Evolutionary conservation across 2,329 filamentous ascomycete genomes (phyloP).

Genomic region (Escovopsis sp.): DNA sequence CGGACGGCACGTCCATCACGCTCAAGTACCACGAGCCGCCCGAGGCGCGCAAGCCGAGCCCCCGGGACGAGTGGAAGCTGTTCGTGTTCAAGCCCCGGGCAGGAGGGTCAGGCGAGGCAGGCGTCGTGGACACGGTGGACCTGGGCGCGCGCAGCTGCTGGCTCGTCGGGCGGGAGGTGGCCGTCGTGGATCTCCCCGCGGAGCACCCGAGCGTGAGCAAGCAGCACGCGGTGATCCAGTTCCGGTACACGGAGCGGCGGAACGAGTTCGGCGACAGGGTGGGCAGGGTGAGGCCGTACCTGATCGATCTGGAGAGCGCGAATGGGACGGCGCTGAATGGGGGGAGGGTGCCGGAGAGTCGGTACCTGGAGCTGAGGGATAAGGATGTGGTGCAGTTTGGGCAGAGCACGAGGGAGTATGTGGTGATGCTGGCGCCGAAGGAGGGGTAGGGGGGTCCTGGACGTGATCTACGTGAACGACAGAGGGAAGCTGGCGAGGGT

Average conservation of each 20-base stretch:
- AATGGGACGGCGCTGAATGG: conserved; percentile 81
- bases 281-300: conserved; percentile 67
- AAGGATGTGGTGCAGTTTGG: conserved; percentile 86
- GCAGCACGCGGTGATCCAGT: conserved; percentile 92
- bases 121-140: conserved; percentile 68
- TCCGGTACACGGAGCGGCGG: conserved; percentile 66
- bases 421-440: conserved; percentile 64
- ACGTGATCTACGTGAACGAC: no score
- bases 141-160: conserved; percentile 69
- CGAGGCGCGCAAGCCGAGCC: conserved; percentile 75
- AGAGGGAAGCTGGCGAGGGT: no score
- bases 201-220: conserved; percentile 90
- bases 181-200: conserved; percentile 68
- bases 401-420: conserved; percentile 79
- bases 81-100: conserved; percentile 81
- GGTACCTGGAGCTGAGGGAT: conserved; percentile 74
- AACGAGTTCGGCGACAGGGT: conserved; percentile 79
- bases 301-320: conserved; percentile 85
- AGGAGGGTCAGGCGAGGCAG: no score
- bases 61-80: conserved; percentile 69
- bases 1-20: conserved; percentile 57
- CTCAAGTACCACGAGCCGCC: conserved; percentile 94
- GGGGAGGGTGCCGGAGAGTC: conserved; percentile 53
- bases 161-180: conserved; percentile 68
- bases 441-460: no score